These are phyloP conservation scores for Haplosporangium sp. DNA, from an alignment of 371 early-diverging fungal genomes.

Conservation along the genomic window DNA sequence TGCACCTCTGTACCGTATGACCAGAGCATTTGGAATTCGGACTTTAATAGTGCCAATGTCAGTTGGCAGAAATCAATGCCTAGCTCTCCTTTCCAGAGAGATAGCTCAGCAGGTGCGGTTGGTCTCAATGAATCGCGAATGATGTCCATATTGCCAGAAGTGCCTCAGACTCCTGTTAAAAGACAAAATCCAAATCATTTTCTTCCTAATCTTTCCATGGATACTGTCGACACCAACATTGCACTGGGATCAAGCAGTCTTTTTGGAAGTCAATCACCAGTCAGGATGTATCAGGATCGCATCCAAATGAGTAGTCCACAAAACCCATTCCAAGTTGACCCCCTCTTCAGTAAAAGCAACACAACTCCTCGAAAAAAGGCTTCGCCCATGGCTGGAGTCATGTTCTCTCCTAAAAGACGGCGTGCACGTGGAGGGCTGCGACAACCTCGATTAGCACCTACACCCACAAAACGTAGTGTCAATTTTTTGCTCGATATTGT, in stretches of 20 bases:
- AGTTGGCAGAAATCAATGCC: neutral
- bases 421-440: conserved; percentile 44
- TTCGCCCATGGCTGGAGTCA: conserved; percentile 23
- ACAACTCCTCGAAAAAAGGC: conserved; percentile 24
- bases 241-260: conserved; percentile 49
- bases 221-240: conserved; percentile 49
- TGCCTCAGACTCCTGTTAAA: conserved; percentile 49
- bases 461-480: conserved; percentile 40
- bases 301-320: conserved; percentile 17
- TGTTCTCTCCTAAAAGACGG: conserved; percentile 28
- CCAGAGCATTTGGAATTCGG: neutral
- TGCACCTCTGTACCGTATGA: conserved; percentile 28
- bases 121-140: conserved; percentile 37
- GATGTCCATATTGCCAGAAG: conserved; percentile 51
- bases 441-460: conserved; percentile 25
- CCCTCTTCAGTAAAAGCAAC: conserved; percentile 13
- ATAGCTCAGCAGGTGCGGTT: neutral
- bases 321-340: conserved; percentile 21
- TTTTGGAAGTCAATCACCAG: conserved; percentile 40
- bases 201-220: conserved; percentile 48
- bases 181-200: conserved; percentile 32
- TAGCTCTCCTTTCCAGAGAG: conserved; percentile 16
- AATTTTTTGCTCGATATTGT: conserved; percentile 49
- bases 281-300: conserved; percentile 33
- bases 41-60: neutral